phyloP scores from a whole-genome alignment of 2,329 filamentous ascomycete genomes.

The Botrytis fragariae region DNA sequence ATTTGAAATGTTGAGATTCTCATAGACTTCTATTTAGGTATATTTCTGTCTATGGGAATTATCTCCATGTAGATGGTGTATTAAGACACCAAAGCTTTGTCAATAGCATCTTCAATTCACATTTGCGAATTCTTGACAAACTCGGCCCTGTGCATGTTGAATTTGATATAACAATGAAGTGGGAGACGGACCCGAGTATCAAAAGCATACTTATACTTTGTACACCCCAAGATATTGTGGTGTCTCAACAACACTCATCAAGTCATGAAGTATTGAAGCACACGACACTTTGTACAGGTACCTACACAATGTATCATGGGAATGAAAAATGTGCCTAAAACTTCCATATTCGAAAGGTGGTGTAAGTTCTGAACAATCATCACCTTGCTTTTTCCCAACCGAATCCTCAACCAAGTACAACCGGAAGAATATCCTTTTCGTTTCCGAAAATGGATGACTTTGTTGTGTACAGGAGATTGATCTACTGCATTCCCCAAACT shows the following conservation, averaged over 20 bases:
- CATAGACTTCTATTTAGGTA: neutral
- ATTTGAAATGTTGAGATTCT: neutral
- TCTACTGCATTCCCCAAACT: neutral
- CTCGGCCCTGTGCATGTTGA: neutral
- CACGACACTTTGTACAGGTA: neutral
- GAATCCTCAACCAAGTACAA: neutral
- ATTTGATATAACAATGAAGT: neutral
- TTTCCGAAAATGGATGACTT: neutral
- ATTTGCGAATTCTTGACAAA: neutral
- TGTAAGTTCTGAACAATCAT: neutral
- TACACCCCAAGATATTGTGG: neutral
- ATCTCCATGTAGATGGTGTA: neutral
- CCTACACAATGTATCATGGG: slow-evolving; percentile 28
- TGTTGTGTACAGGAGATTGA: neutral
- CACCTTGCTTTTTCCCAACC: neutral
- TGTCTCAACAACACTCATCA: neutral
- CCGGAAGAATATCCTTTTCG: neutral
- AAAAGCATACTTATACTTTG: neutral
- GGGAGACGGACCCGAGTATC: neutral
- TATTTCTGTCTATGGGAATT: neutral
- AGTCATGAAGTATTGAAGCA: neutral
- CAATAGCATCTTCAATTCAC: neutral
- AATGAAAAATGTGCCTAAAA: slow-evolving; percentile 30
- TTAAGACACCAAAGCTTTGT: neutral
- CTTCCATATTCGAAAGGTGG: neutral